Conservation (phyloP, 768 basidiomycete species). For the Hydnomerulius pinastri region DNA sequence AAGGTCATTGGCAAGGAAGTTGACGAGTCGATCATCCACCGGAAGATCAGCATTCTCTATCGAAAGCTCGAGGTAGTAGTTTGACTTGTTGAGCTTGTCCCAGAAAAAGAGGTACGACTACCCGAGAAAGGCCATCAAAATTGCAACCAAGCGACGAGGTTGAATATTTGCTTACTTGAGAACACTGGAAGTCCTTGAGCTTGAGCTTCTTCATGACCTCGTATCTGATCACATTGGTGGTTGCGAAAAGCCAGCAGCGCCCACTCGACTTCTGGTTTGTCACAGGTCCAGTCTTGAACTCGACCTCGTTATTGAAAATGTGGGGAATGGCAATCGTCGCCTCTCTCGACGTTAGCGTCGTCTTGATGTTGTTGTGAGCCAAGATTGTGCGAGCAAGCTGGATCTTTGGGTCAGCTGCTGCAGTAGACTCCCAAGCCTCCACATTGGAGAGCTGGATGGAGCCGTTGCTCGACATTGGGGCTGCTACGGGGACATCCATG, state of each 20-base stretch:
- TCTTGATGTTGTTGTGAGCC: conserved; percentile 64
- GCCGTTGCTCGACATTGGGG: conserved; percentile 54
- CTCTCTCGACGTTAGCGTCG: conserved; percentile 62
- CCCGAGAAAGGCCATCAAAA: conserved; percentile 7
- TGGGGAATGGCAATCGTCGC: conserved; percentile 66
- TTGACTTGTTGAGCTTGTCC: conserved; percentile 91
- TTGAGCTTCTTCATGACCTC: conserved; percentile 84
- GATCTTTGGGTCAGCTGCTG: conserved; percentile 56
- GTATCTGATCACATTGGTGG: conserved; percentile 84
- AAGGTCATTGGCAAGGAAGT: conserved; percentile 71
- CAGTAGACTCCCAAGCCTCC: conserved; percentile 65
- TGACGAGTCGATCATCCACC: conserved; percentile 81
- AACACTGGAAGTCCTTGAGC: conserved; percentile 87
- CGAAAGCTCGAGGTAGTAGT: conserved; percentile 87
- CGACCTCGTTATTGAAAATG: conserved; percentile 81
- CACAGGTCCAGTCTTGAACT: conserved; percentile 80
- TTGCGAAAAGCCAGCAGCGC: conserved; percentile 95
- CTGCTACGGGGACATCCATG: conserved; percentile 2
- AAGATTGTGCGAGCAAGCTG: conserved; percentile 79
- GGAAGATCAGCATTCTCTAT: conserved; percentile 81
- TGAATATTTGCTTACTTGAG: conserved; percentile 56
- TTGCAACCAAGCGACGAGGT: neutral
- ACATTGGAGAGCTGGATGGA: conserved; percentile 60
- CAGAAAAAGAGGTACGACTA: conserved; percentile 93
- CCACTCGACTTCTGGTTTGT: conserved; percentile 89